A percentile compares a stretch with the other conserved stretches of the same genome.
Evolutionary conservation across 1,284 basidiomycete genomes (phyloP).

Genomic region (Phylloboletellus chloephorus): DNA sequence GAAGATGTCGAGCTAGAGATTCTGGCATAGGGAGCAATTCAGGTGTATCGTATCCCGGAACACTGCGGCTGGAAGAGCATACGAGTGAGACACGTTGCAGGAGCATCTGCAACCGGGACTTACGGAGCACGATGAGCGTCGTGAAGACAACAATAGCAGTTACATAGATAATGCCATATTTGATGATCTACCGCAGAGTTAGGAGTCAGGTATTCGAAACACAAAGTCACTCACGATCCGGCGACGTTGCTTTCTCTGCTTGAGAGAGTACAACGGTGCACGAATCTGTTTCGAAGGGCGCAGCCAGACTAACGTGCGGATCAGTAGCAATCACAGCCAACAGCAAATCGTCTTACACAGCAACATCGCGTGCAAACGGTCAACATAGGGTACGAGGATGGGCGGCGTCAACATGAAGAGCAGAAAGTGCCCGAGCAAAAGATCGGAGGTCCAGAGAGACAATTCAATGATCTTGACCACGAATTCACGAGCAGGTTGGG

Average conservation of each 20-base stretch:
- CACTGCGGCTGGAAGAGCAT: slow-evolving; percentile 44
- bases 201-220: background rate
- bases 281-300: slow-evolving; percentile 88
- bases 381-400: slow-evolving; percentile 68
- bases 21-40: slow-evolving; percentile 64
- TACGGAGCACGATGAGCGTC: slow-evolving; percentile 72
- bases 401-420: slow-evolving; percentile 74
- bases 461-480: slow-evolving; percentile 83
- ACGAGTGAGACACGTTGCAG: background rate
- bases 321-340: slow-evolving; percentile 17
- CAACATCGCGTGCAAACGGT: slow-evolving; percentile 69
- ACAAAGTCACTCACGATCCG: slow-evolving; percentile 62
- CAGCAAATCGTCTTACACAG: slow-evolving; percentile 48
- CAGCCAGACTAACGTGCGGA: slow-evolving; percentile 60
- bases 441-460: slow-evolving; percentile 76
- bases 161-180: slow-evolving; percentile 77
- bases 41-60: slow-evolving; percentile 56
- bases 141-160: slow-evolving; percentile 70
- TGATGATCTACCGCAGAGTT: slow-evolving; percentile 47
- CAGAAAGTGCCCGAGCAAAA: slow-evolving; percentile 59
- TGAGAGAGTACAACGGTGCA: slow-evolving; percentile 87
- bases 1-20: slow-evolving; percentile 44
- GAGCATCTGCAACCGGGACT: slow-evolving; percentile 32
- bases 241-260: slow-evolving; percentile 80
- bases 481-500: slow-evolving; percentile 85